phyloP scores from a whole-genome alignment of 2,329 filamentous ascomycete genomes.

The Scytalidium sp. region DNA sequence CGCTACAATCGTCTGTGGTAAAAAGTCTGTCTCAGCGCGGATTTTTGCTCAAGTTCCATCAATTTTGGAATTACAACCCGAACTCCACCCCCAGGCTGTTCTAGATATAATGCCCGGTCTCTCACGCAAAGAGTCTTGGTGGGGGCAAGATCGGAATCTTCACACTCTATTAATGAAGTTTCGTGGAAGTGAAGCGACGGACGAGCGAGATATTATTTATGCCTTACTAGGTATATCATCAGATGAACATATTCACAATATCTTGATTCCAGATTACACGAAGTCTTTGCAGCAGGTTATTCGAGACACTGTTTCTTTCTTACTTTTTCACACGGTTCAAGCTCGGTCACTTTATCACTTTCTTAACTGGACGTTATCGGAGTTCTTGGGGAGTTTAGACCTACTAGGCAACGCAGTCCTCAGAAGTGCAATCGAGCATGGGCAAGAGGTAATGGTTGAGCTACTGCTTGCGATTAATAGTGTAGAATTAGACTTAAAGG shows the following conservation, averaged over 20 bases:
- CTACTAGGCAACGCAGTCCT: too few species aligned
- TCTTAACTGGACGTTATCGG: background rate
- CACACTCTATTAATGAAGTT: conserved; percentile 9
- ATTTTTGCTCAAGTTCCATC: conserved; percentile 6
- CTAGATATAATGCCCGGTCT: conserved; percentile 12
- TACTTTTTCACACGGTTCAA: too few species aligned
- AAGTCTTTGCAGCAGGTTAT: conserved; percentile 10
- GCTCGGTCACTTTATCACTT: background rate
- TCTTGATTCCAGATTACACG: conserved; percentile 10
- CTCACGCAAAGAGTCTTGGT: conserved; percentile 8
- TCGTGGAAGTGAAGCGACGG: conserved; percentile 8
- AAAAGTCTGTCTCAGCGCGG: conserved; percentile 1
- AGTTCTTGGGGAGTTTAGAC: too few species aligned
- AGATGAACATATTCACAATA: conserved; percentile 2
- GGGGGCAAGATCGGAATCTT: conserved; percentile 6
- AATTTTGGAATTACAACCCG: background rate
- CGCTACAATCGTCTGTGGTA: conserved; percentile 7
- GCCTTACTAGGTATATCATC: conserved; percentile 9
- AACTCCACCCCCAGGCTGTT: conserved; percentile 8
- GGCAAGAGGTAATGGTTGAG: too few species aligned
- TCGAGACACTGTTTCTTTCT: background rate
- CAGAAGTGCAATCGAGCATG: too few species aligned
- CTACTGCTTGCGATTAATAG: too few species aligned
- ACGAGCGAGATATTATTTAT: conserved; percentile 10
- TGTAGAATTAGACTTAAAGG: conserved; percentile 6